These are phyloP conservation scores for Ogataea paradorogensis DNA, from an alignment of 805 yeast species.

Conservation along the genomic window DNA sequence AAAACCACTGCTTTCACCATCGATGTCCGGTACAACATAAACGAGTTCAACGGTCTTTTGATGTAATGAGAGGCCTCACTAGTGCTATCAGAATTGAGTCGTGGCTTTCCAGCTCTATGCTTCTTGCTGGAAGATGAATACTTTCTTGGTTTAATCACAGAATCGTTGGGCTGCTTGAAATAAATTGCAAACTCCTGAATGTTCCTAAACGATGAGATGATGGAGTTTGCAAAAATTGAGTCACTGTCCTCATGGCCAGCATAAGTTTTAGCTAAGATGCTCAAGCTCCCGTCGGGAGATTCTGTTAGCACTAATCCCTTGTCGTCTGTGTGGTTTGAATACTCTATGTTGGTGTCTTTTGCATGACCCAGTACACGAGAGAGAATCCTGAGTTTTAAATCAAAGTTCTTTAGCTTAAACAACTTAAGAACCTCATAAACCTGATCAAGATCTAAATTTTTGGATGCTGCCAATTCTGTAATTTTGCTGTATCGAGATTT, in stretches of 20 bases:
- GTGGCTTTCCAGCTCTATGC: conserved; percentile 5
- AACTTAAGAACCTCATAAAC: conserved; percentile 23
- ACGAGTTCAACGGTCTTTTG: conserved; percentile 46
- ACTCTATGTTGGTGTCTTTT: background rate
- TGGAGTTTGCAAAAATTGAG: conserved; percentile 19
- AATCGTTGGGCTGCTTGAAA: conserved; percentile 23
- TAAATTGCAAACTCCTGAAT: conserved; percentile 26
- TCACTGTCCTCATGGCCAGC: conserved; percentile 26
- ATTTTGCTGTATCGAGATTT: conserved; percentile 14
- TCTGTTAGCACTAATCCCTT: conserved; percentile 25
- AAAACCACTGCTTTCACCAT: conserved; percentile 41
- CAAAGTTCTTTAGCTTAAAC: conserved; percentile 24
- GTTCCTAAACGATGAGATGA: conserved; percentile 21
- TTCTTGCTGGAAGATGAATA: conserved; percentile 3
- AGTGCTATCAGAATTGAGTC: background rate
- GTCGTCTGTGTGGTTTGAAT: conserved; percentile 15
- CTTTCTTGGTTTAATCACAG: conserved; percentile 12
- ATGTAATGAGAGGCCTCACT: conserved; percentile 24
- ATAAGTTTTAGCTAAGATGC: conserved; percentile 26
- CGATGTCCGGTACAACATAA: conserved; percentile 44
- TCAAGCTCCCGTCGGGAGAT: conserved; percentile 14
- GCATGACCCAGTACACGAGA: conserved; percentile 21
- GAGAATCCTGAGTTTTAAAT: conserved; percentile 22
- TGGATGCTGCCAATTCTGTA: conserved; percentile 14
- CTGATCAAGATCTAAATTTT: conserved; percentile 16